Base-by-base conservation (phyloP, 2,329 filamentous ascomycete species). In the Colletotrichum coccodes region DNA sequence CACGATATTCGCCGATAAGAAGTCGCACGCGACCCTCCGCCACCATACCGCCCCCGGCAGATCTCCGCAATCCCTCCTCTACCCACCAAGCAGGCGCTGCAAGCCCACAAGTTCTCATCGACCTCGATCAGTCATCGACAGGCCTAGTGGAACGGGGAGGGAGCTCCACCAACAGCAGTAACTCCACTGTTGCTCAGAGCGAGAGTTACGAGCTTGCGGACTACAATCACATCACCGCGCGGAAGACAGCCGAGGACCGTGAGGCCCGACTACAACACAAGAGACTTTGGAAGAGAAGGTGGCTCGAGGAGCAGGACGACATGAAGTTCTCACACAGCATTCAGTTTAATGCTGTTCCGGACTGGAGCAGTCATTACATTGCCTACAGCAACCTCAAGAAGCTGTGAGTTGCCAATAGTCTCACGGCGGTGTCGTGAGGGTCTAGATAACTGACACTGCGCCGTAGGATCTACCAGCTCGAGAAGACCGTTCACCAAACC, bases 301-400 rank as follows among this genome's bases (percentile, higher is more conserved):
- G 89, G 86, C 90, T 95, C 75, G 89, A 93, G 75, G 85, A 91
- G 74, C 88, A 86, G 73, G 91, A 92, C 90, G 93, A 94, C 78
- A 99, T 99, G 96, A 98, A 98, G 91, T 99, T 99, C 87, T 98
- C 95, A 21, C 96, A 99, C 81, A 98, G 95, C 82, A 92, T 99
- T 75, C 96, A 99, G 86, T 99, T 99, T 84, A 99, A 99, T 85
- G 95, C 96, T 72, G 96, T 99, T 75, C 96, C 96, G n/a, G 96
- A 99, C 82, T 99, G 96, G 96, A 98, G 94, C 85, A 95, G 91
- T 76, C 91, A 98, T 81, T 99, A 99, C 82, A 97, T 99, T 78
- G 93, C 95, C 70, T 99, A 99, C 82, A 98, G 95, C 84, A 98
- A 98, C 77, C 88, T 99, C 75, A 99, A 99, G 87, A 99, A 99